Percentiles rank a stretch among this genome's conserved stretches.
Conservation (phyloP, 306 rosid species). For the Vigna angularis region DNA sequence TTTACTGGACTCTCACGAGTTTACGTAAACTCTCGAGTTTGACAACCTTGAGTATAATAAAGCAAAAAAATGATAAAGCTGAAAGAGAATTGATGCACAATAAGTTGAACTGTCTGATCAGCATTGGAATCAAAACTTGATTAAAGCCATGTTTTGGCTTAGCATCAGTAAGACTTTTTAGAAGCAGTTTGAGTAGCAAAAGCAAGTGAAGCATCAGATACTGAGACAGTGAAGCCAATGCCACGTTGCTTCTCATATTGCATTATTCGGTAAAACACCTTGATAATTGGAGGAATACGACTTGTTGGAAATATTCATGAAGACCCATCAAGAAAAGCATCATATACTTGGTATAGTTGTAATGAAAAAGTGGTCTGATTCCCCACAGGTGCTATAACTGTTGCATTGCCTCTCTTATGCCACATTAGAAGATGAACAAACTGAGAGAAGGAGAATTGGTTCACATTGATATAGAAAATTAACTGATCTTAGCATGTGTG, state of each 20-base stretch:
- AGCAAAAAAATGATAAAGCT: background rate
- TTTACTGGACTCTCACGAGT: no score
- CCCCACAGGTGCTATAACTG: background rate
- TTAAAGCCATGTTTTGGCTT: conserved; percentile 8
- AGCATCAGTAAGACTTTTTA: background rate
- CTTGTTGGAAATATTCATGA: background rate
- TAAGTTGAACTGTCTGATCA: background rate
- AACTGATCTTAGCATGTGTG: no score
- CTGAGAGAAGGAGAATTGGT: background rate
- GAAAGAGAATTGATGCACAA: background rate
- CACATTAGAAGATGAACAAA: background rate
- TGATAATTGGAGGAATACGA: background rate
- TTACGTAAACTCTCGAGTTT: no score
- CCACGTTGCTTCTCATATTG: background rate
- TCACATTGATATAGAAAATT: background rate
- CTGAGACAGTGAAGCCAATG: background rate
- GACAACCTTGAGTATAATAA: no score
- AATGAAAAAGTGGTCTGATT: background rate
- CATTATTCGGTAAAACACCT: background rate
- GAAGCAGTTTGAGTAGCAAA: background rate
- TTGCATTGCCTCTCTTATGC: background rate
- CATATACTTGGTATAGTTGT: background rate
- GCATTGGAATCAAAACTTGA: background rate
- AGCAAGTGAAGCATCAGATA: conserved; percentile 10
- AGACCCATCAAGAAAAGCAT: background rate